Conservation (phyloP, 331 rosid genomes). For the Pyrus hybrid region DNA sequence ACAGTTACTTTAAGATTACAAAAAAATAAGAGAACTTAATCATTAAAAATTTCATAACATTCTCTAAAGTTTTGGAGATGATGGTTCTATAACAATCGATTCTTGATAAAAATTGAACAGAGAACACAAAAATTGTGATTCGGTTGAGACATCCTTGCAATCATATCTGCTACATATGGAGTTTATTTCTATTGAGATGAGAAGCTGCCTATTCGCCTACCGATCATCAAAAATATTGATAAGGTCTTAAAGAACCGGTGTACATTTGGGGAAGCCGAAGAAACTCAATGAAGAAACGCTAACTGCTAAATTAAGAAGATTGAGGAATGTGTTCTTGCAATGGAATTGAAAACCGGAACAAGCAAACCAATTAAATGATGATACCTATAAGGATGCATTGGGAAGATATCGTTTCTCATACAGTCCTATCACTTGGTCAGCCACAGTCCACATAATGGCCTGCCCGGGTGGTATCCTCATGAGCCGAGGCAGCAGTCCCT, state of each 20-base stretch:
- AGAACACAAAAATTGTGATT: neutral
- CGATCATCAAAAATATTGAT: neutral
- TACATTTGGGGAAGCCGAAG: neutral
- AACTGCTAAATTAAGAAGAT: neutral
- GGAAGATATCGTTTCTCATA: conserved; percentile 61
- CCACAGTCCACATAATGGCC: conserved; percentile 95
- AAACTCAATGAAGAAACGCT: neutral
- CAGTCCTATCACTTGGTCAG: conserved; percentile 82
- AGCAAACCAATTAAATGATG: conserved; percentile 7
- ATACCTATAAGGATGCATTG: conserved; percentile 27
- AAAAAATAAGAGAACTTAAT: neutral
- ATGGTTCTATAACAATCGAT: neutral
- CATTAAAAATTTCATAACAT: no score
- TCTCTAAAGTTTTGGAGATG: no score
- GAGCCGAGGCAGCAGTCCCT: conserved; percentile 85
- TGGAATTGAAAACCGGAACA: conserved; percentile 2
- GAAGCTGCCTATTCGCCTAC: neutral
- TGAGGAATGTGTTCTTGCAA: neutral
- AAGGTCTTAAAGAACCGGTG: neutral
- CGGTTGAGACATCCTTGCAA: neutral
- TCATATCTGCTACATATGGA: neutral
- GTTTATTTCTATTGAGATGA: neutral
- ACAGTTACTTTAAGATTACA: neutral
- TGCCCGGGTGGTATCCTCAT: conserved; percentile 99
- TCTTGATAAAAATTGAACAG: neutral